Evolutionary conservation across 2,329 filamentous ascomycete genomes (phyloP).

Genomic region (Fusarium pininemorale): DNA sequence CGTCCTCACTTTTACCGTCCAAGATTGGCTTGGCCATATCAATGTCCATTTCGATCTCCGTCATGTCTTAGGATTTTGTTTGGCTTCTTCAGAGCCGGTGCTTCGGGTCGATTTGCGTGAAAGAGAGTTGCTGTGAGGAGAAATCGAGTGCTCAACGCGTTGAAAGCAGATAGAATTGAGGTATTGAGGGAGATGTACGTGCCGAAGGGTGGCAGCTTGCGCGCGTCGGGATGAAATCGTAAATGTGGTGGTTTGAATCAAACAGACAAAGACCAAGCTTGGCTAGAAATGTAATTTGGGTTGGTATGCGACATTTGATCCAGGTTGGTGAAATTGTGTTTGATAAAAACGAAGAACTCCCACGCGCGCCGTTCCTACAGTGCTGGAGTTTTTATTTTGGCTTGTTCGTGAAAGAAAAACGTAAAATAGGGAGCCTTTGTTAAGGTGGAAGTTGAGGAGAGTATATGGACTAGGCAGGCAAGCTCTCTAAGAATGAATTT

Average conservation of each 20-base stretch:
- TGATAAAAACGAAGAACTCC: not conserved
- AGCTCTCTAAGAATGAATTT: constrained; percentile 8
- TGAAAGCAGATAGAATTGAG: not conserved
- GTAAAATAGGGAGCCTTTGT: not conserved
- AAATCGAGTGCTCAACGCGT: not conserved
- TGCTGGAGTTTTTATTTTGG: not conserved
- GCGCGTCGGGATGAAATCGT: not conserved
- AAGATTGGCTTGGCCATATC: constrained; percentile 41
- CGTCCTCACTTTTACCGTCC: constrained; percentile 43
- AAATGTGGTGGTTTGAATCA: constrained; percentile 30
- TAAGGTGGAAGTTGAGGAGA: constrained; percentile 11
- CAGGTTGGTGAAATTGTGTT: not conserved
- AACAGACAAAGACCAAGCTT: constrained; percentile 16
- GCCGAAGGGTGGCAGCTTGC: not conserved
- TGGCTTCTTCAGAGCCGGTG: not conserved
- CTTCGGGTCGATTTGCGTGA: not conserved
- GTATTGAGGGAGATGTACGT: not conserved
- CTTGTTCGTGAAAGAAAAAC: not conserved
- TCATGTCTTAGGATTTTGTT: constrained; percentile 29
- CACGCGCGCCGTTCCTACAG: not conserved
- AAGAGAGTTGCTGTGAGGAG: no score
- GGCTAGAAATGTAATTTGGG: constrained; percentile 19
- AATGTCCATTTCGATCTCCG: constrained; percentile 47
- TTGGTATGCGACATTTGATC: constrained; percentile 43
- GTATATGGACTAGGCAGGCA: constrained; percentile 1